Evolutionary conservation across 2,329 filamentous ascomycete species (phyloP), one percentile per base, ranked within the genome.

Genomic region (Metarhizium humberi): DNA sequence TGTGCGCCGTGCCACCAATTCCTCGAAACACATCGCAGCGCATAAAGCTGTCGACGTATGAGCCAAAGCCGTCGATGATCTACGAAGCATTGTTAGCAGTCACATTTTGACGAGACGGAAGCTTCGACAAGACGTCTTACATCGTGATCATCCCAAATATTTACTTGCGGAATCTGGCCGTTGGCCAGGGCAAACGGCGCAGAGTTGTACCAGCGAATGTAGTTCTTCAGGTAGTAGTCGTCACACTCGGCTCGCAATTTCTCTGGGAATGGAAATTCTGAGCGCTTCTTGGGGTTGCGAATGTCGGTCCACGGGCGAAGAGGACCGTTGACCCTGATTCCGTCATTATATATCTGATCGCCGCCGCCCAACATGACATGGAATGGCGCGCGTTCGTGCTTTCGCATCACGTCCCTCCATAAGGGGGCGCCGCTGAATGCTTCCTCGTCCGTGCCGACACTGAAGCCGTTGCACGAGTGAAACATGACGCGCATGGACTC

Each of bases 401-500:
- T 85, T 62, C 95, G 88, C 61, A 92, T 71, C 10, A 97, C 92
- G 67, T 99, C 92, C 64, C 94, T 90, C 94, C 94, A 99, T 55
- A 99, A 74, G 4, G 90, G 90, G n/a, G 90, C 87, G 0, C 94
- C 94, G 65, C 88, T 92, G 75, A 91, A 95, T 46, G 86, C 85
- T 51, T 89, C 84, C 58, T 94, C 84, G 68, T 96, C 88, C 3
- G 90, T 92, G 54, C 87, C 88, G 43, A 94, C 80, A 61, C 88
- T 92, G 75, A 99, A 99, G 16, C 94, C 95, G 70, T 99, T 99
- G 75, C 94, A 96, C 56, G 90, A 96, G 75, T 96, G 88, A 72
- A 96, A 99, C 90, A 97, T 95, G 67, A 96, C 88, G 67, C 95
- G 90, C 92, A 99, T 97, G 4, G 89, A 88, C 71, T 96, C 86